Evolutionary conservation across 139 green algal genomes (phyloP), one percentile per base, ranked within the genome.

Genomic region (Bryopsis sp.): DNA sequence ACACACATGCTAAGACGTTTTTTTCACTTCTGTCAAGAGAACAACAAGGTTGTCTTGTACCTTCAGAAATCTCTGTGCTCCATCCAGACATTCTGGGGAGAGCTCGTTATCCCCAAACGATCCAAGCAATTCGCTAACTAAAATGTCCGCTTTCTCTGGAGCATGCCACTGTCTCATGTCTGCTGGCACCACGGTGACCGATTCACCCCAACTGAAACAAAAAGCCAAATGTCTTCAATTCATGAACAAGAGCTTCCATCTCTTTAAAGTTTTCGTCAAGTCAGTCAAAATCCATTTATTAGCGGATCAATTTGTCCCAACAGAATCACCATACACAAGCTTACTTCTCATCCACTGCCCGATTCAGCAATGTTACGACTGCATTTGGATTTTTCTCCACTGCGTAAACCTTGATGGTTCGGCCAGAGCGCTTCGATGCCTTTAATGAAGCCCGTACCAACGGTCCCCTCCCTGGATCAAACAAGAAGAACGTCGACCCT

Each of bases 361-460:
- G 11, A 19, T 54, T 54, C 11, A 54, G 43, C 43, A 54, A 54
- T 54, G 43, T 54, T 58, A 97, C 80, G 3, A 98, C 74, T 0
- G 95, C 95, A 64, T 97, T 96, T 24, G 93, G 88, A 79, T 99
- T 99, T 79, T 99, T 99, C 78, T 99, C 95, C 48, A 99, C 84
- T 0, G 95, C 95, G 65, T 89, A 97, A 36, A 99, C 84, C 1
- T 71, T 68, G 47, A 97, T 48, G 43, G 19, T 24, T 0, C 78
- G 61, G 29, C 73, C 67, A 1, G 80, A 76, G 2, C 61, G 54
- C 24, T 71, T 31, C 0, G 81, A 76, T 1, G 88, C 89, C 11
- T 68, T 33, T 66, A 97, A 76, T 0, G 82, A 85, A 0, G 87
- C 85, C 0, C 76, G 48, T 8, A 99, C 90, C 8, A 99, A 84